Conservation (phyloP, 2,329 filamentous ascomycete genomes). For the Colletotrichum navitas region DNA sequence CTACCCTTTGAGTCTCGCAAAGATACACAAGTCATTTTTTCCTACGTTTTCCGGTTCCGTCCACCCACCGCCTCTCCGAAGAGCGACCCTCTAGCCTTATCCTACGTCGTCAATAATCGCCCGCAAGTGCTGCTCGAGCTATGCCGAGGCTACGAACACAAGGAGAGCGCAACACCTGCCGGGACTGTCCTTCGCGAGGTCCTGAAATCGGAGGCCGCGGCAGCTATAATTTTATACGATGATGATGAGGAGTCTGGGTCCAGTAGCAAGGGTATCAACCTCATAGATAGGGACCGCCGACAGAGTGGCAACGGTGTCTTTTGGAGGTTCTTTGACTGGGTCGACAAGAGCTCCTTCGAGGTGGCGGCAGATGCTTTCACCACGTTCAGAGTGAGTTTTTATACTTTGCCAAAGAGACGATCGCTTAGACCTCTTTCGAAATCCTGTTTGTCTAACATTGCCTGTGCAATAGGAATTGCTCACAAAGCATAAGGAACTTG, state of each 20-base stretch:
- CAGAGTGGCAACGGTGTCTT: slow-evolving; percentile 89
- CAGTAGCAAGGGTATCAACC: slow-evolving; percentile 79
- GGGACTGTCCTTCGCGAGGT: slow-evolving; percentile 91
- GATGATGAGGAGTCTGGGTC: slow-evolving; percentile 80
- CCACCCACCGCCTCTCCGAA: slow-evolving; percentile 75
- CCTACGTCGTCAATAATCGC: slow-evolving; percentile 87
- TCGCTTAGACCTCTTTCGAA: not conserved
- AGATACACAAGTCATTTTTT: slow-evolving; percentile 95
- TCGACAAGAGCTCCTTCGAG: slow-evolving; percentile 96
- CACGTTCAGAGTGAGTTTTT: slow-evolving; percentile 84
- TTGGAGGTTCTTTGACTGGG: slow-evolving; percentile 98
- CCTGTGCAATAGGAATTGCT: slow-evolving; percentile 78
- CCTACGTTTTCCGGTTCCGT: slow-evolving; percentile 92
- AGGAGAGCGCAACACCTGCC: slow-evolving; percentile 91
- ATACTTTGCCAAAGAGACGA: not conserved
- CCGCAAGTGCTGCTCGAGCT: slow-evolving; percentile 90
- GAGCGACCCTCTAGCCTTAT: slow-evolving; percentile 84
- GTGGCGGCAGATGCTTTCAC: slow-evolving; percentile 98
- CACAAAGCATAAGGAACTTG: slow-evolving; percentile 92
- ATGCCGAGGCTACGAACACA: slow-evolving; percentile 89
- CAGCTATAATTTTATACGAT: slow-evolving; percentile 92
- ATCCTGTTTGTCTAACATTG: slow-evolving; percentile 22
- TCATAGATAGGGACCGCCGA: slow-evolving; percentile 80
- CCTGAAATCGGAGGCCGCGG: slow-evolving; percentile 88
- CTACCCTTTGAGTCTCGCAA: slow-evolving; percentile 97